Evolutionary conservation across 208 protist species (phyloP).

Genomic region (Angomonas desouzai): DNA sequence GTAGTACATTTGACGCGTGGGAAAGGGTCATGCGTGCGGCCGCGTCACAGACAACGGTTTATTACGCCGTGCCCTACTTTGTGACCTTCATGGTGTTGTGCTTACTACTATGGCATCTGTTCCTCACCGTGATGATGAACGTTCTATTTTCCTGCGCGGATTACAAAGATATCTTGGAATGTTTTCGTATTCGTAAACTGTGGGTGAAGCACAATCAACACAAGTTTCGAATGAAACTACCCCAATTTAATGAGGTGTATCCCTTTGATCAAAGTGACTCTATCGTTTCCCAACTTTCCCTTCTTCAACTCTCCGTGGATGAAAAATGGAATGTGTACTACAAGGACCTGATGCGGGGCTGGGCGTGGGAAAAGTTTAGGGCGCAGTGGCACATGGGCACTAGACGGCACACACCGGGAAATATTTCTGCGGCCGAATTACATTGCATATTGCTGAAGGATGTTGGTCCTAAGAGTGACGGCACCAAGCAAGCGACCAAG

Average conservation of each 20-base stretch:
- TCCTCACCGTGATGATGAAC: constrained; percentile 21
- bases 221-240: constrained; percentile 1
- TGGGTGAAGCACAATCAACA: constrained; percentile 18
- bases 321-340: constrained; percentile 26
- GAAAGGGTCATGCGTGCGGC: constrained; percentile 24
- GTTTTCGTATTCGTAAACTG: constrained; percentile 20
- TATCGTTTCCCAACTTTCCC: constrained; percentile 28
- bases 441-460: constrained; percentile 1
- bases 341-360: constrained; percentile 27
- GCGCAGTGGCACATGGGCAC: constrained; percentile 9
- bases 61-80: constrained; percentile 30
- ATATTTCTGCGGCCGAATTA: neutral
- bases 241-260: neutral
- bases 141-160: constrained; percentile 19
- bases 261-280: constrained; percentile 12
- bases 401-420: neutral
- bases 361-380: constrained; percentile 19
- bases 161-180: constrained; percentile 22
- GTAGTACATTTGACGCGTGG: constrained; percentile 54
- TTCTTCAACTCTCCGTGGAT: constrained; percentile 30
- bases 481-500: neutral
- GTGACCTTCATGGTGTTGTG: constrained; percentile 24
- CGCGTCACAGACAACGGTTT: constrained; percentile 12
- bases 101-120: constrained; percentile 20
- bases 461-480: neutral